Percentiles rank a stretch among this genome's conserved stretches.
Conservation (phyloP, 2,329 filamentous ascomycete species). For the Aspergillus versicolor region DNA sequence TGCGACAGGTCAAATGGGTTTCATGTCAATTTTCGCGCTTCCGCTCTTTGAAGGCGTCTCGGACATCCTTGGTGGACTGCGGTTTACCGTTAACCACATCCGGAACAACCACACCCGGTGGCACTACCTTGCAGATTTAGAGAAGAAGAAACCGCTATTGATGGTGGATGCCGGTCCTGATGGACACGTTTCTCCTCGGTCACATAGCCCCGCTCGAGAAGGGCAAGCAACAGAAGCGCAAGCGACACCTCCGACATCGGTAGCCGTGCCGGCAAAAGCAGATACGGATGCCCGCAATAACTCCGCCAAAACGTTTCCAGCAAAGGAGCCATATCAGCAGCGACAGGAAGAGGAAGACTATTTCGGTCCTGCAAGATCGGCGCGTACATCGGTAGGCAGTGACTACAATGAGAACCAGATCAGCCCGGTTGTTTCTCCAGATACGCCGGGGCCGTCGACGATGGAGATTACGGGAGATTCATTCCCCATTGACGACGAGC, state of each 20-base stretch:
- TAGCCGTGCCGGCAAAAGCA: neutral
- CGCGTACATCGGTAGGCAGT: slow-evolving; percentile 18
- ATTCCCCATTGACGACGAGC: slow-evolving; percentile 21
- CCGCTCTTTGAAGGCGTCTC: slow-evolving; percentile 87
- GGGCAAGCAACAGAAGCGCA: neutral
- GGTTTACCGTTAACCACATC: slow-evolving; percentile 80
- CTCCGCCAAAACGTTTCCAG: slow-evolving; percentile 13
- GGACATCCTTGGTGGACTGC: slow-evolving; percentile 80
- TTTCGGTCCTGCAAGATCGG: slow-evolving; percentile 10
- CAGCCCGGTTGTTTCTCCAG: slow-evolving; percentile 34
- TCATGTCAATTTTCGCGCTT: slow-evolving; percentile 94
- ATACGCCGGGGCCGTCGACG: slow-evolving; percentile 35
- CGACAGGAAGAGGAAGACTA: slow-evolving; percentile 14
- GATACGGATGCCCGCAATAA: slow-evolving; percentile 8
- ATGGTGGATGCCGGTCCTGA: slow-evolving; percentile 22
- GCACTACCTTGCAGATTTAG: slow-evolving; percentile 38
- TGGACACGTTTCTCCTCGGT: slow-evolving; percentile 33
- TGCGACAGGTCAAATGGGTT: slow-evolving; percentile 84
- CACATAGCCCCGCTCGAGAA: slow-evolving; percentile 29
- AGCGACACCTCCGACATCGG: slow-evolving; percentile 3
- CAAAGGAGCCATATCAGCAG: slow-evolving; percentile 2
- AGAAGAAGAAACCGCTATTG: slow-evolving; percentile 28
- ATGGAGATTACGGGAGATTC: slow-evolving; percentile 35
- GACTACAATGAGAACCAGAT: slow-evolving; percentile 35
- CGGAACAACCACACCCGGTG: slow-evolving; percentile 74